Conservation (phyloP, 768 basidiomycete species). For the Wakefieldia striispora region DNA sequence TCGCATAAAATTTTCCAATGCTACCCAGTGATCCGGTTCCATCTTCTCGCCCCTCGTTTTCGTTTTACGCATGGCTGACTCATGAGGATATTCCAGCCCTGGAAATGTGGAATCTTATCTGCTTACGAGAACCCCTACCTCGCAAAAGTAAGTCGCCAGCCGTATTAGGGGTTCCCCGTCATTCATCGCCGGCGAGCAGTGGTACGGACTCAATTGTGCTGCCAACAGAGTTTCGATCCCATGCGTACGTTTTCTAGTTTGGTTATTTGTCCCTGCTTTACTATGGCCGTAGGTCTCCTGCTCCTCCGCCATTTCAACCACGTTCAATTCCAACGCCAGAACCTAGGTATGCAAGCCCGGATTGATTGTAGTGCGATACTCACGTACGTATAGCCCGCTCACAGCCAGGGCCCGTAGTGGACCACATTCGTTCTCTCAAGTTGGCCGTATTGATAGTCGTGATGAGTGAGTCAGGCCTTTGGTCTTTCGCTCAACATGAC, state of each 20-base stretch:
- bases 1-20: background rate
- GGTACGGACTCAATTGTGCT: constrained; percentile 13
- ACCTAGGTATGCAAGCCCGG: constrained; percentile 22
- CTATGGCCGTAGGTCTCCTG: constrained; percentile 12
- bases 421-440: constrained; percentile 11
- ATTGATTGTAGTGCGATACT: background rate
- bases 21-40: background rate
- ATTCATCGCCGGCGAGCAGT: background rate
- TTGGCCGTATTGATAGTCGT: background rate
- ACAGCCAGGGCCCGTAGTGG: constrained; percentile 18
- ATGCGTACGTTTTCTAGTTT: constrained; percentile 17
- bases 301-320: constrained; percentile 18
- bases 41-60: background rate
- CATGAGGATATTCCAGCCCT: constrained; percentile 28
- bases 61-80: constrained; percentile 8
- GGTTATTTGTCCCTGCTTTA: background rate
- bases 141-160: constrained; percentile 18
- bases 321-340: constrained; percentile 31
- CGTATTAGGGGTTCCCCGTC: background rate
- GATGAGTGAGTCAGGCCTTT: constrained; percentile 14
- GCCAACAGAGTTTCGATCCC: constrained; percentile 23
- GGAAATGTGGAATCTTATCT: constrained; percentile 33
- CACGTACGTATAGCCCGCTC: constrained; percentile 21
- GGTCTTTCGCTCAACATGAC: background rate
- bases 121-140: constrained; percentile 14